These are phyloP conservation scores for Hanseniaspora valbyensis DNA, from an alignment of 805 yeast species.

Conservation along the genomic window DNA sequence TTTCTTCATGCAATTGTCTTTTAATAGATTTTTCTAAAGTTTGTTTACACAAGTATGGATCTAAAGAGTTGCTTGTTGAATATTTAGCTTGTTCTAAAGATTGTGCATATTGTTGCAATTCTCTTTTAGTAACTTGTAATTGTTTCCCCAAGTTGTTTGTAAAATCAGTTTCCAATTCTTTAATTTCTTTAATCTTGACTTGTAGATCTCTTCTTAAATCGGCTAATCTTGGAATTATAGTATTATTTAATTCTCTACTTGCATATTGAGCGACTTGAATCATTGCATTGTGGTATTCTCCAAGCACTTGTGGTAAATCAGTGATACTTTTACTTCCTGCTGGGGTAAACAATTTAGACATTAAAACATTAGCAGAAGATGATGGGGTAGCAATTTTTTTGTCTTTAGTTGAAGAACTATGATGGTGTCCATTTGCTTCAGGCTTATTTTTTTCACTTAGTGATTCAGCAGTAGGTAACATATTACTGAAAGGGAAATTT, in stretches of 20 bases:
- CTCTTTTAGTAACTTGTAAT: constrained; percentile 50
- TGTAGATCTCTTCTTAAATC: constrained; percentile 63
- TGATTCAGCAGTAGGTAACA: constrained; percentile 14
- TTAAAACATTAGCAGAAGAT: constrained; percentile 17
- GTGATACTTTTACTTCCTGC: constrained; percentile 71
- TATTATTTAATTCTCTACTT: constrained; percentile 48
- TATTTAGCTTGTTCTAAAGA: constrained; percentile 54
- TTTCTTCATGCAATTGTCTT: constrained; percentile 71
- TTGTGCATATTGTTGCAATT: constrained; percentile 42
- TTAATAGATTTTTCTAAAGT: constrained; percentile 65
- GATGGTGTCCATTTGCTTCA: constrained; percentile 35
- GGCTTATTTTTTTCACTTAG: background rate
- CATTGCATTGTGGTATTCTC: constrained; percentile 52
- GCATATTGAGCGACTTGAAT: constrained; percentile 49
- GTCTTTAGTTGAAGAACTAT: constrained; percentile 16
- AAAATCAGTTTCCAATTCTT: constrained; percentile 72
- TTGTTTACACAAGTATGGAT: constrained; percentile 70
- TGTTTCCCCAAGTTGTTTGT: constrained; percentile 64
- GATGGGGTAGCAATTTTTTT: constrained; percentile 24
- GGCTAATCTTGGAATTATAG: constrained; percentile 55
- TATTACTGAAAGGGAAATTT: constrained; percentile 30
- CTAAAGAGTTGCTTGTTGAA: constrained; percentile 42
- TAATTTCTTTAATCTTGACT: constrained; percentile 79
- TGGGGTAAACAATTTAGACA: constrained; percentile 51
- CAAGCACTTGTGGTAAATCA: constrained; percentile 63